phyloP scores from a whole-genome alignment of 768 basidiomycete species.

The Rubroboletus satanas region DNA sequence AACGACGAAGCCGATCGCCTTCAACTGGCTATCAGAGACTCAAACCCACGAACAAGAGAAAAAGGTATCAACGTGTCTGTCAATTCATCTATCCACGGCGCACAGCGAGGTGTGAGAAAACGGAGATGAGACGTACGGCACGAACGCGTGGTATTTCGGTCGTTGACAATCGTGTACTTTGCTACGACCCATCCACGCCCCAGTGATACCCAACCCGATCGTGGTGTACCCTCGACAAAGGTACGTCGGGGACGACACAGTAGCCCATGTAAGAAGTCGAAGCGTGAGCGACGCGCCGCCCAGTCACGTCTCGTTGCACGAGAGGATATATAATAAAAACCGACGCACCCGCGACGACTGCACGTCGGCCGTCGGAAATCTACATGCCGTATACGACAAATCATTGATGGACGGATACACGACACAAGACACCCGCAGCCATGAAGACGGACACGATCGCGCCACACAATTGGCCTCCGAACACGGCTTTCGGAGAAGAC shows the following conservation, averaged over 20 bases:
- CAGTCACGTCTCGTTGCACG: not conserved
- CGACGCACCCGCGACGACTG: slow-evolving; percentile 23
- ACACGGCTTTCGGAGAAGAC: slow-evolving; percentile 60
- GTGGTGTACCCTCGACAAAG: slow-evolving; percentile 54
- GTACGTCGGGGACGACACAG: slow-evolving; percentile 19
- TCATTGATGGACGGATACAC: slow-evolving; percentile 55
- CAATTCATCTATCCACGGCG: too few species aligned
- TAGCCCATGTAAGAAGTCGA: slow-evolving; percentile 1
- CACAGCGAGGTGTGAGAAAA: too few species aligned
- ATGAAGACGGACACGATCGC: slow-evolving; percentile 60
- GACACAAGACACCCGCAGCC: slow-evolving; percentile 52
- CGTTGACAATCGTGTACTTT: slow-evolving; percentile 32
- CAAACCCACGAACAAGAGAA: too few species aligned
- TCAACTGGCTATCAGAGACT: too few species aligned
- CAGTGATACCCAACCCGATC: slow-evolving; percentile 47
- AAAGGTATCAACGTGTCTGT: too few species aligned
- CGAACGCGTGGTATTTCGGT: slow-evolving; percentile 18
- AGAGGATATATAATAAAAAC: not conserved
- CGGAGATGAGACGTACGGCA: slow-evolving; percentile 16
- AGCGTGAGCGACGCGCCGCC: not conserved
- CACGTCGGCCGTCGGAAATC: slow-evolving; percentile 24
- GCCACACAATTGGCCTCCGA: slow-evolving; percentile 56
- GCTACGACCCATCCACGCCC: slow-evolving; percentile 43
- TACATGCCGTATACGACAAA: slow-evolving; percentile 12
- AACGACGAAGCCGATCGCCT: too few species aligned